Percentiles rank a stretch among this genome's conserved stretches.
Conservation (phyloP, 371 early-diverging fungal genomes). For the Dichotomocladium elegans region DNA sequence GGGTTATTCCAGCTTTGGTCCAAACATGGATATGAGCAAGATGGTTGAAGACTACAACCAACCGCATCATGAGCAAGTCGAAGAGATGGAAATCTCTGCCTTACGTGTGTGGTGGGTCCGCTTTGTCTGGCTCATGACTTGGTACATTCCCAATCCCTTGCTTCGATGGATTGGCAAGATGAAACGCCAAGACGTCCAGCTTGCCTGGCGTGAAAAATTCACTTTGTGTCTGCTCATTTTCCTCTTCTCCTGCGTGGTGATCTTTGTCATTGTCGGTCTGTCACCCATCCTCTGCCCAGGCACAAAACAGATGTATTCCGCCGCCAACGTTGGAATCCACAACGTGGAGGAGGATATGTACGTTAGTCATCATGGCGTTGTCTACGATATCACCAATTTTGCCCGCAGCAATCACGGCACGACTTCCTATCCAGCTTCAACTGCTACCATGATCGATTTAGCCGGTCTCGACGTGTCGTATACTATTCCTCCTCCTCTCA, state of each 20-base stretch:
- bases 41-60: conserved; percentile 33
- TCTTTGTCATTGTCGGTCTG: conserved; percentile 90
- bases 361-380: conserved; percentile 67
- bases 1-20: conserved; percentile 36
- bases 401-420: conserved; percentile 48
- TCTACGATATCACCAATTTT: conserved; percentile 68
- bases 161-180: conserved; percentile 68
- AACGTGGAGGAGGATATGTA: conserved; percentile 45
- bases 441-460: conserved; percentile 56
- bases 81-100: conserved; percentile 51
- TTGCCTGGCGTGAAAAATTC: conserved; percentile 97
- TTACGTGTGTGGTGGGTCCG: conserved; percentile 82
- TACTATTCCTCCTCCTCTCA: conserved; percentile 74
- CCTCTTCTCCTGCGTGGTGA: conserved; percentile 69
- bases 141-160: conserved; percentile 80
- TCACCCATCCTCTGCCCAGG: conserved; percentile 87
- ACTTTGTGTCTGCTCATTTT: conserved; percentile 88
- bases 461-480: conserved; percentile 66
- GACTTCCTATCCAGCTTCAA: conserved; percentile 37
- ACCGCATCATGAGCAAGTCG: conserved; percentile 21
- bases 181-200: conserved; percentile 79
- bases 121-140: conserved; percentile 84
- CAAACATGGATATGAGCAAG: conserved; percentile 49
- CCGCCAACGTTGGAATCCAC: conserved; percentile 44
- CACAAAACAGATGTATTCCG: conserved; percentile 61